Evolutionary conservation across 805 yeast species (phyloP).

Genomic region (Limtongia smithiae): DNA sequence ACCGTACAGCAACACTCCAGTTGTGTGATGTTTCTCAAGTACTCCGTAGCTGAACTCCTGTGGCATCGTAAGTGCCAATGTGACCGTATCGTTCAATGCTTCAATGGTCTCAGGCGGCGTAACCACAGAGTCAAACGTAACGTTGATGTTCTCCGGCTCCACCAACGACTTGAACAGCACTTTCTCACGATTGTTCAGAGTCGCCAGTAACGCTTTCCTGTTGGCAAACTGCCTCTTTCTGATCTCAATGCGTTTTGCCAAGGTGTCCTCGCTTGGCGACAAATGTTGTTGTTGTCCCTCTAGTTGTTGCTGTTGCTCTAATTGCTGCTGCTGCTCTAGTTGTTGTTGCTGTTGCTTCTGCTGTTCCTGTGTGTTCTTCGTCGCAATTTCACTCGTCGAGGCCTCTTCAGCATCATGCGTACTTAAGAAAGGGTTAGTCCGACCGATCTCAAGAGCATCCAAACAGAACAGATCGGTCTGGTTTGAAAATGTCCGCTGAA

Average conservation of each 20-base stretch:
- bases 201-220: constrained; percentile 2
- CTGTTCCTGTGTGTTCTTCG: background rate
- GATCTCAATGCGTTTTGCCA: constrained; percentile 3
- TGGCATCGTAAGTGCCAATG: constrained; percentile 23
- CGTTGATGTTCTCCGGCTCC: constrained; percentile 21
- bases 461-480: constrained; percentile 11
- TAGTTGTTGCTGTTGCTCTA: background rate
- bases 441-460: background rate
- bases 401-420: constrained; percentile 5
- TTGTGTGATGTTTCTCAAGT: constrained; percentile 43
- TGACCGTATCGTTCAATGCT: constrained; percentile 17
- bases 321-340: background rate
- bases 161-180: constrained; percentile 9
- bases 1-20: constrained; percentile 92
- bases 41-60: constrained; percentile 26
- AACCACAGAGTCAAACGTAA: constrained; percentile 13
- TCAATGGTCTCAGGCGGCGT: constrained; percentile 21
- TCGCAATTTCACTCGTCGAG: background rate
- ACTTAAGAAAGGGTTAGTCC: background rate
- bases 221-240: constrained; percentile 3
- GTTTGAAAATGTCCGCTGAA: constrained; percentile 1
- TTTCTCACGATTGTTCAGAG: constrained; percentile 20
- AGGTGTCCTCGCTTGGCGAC: background rate
- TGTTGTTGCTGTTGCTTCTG: background rate
- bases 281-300: background rate